These are phyloP conservation scores for Fonsecaea monophora DNA, from an alignment of 2,329 filamentous ascomycete genomes.

Conservation along the genomic window DNA sequence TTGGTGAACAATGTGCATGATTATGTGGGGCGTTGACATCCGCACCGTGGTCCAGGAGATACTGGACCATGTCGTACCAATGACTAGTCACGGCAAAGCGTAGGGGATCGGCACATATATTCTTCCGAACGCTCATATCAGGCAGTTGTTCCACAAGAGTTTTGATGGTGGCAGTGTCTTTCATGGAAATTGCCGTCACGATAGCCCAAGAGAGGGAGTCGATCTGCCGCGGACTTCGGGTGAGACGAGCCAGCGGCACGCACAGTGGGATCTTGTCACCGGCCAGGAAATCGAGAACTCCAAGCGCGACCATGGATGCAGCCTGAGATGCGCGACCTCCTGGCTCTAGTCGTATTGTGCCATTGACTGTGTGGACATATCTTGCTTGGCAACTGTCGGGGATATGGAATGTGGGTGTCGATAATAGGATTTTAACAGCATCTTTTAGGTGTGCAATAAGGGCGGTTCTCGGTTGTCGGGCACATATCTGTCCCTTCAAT, in stretches of 20 bases:
- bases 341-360: not conserved
- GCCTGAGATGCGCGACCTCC: not conserved
- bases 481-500: constrained; percentile 13
- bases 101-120: constrained; percentile 16
- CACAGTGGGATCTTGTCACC: not conserved
- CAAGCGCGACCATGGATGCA: constrained; percentile 3
- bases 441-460: constrained; percentile 4
- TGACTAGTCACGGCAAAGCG: constrained; percentile 6
- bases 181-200: constrained; percentile 13
- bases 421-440: constrained; percentile 11
- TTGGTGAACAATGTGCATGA: constrained; percentile 1
- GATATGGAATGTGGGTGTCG: not conserved
- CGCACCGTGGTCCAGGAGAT: constrained; percentile 15
- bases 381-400: not conserved
- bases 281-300: constrained; percentile 8
- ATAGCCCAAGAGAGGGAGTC: constrained; percentile 13
- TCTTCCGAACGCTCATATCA: not conserved
- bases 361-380: not conserved
- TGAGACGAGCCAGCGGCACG: not conserved
- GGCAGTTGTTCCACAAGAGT: constrained; percentile 8
- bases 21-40: constrained; percentile 11
- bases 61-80: constrained; percentile 4
- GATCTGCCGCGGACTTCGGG: not conserved
- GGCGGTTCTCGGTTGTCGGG: not conserved
- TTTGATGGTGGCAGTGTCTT: constrained; percentile 6